Evolutionary conservation across 2,329 filamentous ascomycete species (phyloP).

Genomic region (Paraconiothyrium sp.): DNA sequence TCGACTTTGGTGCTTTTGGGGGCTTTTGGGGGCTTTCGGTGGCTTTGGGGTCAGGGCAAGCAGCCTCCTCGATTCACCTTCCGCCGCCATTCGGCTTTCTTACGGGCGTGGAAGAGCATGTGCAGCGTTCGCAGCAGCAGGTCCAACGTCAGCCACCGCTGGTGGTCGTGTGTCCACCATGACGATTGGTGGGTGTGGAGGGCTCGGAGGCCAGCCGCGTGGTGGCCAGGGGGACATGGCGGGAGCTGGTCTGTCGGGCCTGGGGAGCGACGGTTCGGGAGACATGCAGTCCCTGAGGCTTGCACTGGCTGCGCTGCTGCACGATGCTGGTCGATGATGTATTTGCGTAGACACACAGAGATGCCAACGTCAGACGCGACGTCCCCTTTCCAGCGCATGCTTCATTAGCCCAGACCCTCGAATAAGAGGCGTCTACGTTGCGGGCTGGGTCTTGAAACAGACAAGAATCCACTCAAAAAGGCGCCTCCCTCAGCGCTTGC

Average conservation of each 20-base stretch:
- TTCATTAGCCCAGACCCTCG: conserved; percentile 31
- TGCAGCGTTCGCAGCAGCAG: conserved; percentile 15
- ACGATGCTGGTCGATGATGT: conserved; percentile 30
- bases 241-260: neutral
- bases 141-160: conserved; percentile 42
- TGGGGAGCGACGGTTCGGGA: too few species aligned
- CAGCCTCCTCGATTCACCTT: neutral
- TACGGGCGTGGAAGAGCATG: conserved; percentile 7
- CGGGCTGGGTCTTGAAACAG: conserved; percentile 41
- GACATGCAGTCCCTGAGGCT: conserved; percentile 15
- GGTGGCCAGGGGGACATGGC: conserved; percentile 29
- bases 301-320: conserved; percentile 23
- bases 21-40: neutral
- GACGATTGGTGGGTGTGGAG: conserved; percentile 22
- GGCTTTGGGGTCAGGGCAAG: neutral
- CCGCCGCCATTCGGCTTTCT: conserved; percentile 12
- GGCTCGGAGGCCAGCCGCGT: conserved; percentile 32
- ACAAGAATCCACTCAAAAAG: conserved; percentile 35
- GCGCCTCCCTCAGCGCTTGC: conserved; percentile 42
- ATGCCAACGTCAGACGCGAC: conserved; percentile 23
- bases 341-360: conserved; percentile 16
- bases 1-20: conserved; percentile 14
- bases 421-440: conserved; percentile 38
- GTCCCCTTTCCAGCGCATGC: conserved; percentile 15
- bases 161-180: conserved; percentile 1